phyloP scores from a whole-genome alignment of 306 rosid genomes.

The Cucurbita maxima region DNA sequence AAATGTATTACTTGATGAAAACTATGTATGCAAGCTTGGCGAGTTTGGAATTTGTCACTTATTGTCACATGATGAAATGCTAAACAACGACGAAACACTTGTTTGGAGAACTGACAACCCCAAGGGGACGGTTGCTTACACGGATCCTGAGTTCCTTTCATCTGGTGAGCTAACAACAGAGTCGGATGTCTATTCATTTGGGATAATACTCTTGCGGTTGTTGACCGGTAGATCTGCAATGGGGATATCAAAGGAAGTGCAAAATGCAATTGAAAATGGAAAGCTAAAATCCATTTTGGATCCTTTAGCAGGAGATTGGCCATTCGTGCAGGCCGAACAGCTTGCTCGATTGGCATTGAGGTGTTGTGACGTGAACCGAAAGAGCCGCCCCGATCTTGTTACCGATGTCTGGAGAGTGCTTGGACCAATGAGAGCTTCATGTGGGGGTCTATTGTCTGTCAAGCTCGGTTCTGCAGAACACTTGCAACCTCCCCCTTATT shows the following conservation, averaged over 20 bases:
- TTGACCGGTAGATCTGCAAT: slow-evolving; percentile 62
- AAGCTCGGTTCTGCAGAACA: slow-evolving; percentile 35
- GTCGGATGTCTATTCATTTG: slow-evolving; percentile 88
- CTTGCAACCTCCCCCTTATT: slow-evolving; percentile 50
- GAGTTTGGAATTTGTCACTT: slow-evolving; percentile 64
- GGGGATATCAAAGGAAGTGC: slow-evolving; percentile 44
- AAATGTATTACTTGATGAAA: slow-evolving; percentile 60
- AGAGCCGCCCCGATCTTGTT: slow-evolving; percentile 48
- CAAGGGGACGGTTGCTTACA: slow-evolving; percentile 47
- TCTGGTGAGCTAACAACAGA: slow-evolving; percentile 63
- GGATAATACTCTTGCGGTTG: slow-evolving; percentile 49
- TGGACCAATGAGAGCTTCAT: slow-evolving; percentile 60
- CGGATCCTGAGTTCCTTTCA: slow-evolving; percentile 72
- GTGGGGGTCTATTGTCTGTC: slow-evolving; percentile 20
- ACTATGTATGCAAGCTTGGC: slow-evolving; percentile 60
- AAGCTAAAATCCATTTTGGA: slow-evolving; percentile 43
- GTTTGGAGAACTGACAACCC: slow-evolving; percentile 41
- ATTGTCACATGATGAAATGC: slow-evolving; percentile 21
- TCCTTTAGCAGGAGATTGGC: slow-evolving; percentile 97
- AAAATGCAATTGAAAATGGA: slow-evolving; percentile 37
- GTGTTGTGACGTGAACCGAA: slow-evolving; percentile 55
- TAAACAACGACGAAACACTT: slow-evolving; percentile 19
- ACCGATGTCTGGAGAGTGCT: slow-evolving; percentile 68
- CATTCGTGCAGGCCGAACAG: slow-evolving; percentile 52
- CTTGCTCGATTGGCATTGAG: slow-evolving; percentile 57